These are phyloP conservation scores for Exophiala sp. DNA, from an alignment of 2,329 filamentous ascomycete species.

Conservation along the genomic window DNA sequence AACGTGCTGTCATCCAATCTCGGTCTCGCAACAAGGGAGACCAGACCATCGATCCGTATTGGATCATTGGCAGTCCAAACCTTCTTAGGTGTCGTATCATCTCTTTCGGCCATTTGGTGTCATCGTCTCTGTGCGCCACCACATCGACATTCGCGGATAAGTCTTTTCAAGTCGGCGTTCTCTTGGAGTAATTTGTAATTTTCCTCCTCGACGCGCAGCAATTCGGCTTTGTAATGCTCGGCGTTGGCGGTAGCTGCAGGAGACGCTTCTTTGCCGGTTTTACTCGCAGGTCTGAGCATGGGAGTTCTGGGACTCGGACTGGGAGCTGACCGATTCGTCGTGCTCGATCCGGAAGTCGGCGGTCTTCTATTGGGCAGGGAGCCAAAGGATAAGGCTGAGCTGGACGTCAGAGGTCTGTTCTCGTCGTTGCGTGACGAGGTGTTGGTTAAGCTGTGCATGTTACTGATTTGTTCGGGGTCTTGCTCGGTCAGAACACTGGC, in stretches of 20 bases:
- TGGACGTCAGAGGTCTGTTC: slow-evolving; percentile 25
- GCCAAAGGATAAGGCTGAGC: slow-evolving; percentile 19
- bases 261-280: not conserved
- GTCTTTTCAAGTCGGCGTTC: slow-evolving; percentile 73
- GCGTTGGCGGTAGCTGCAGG: slow-evolving; percentile 4
- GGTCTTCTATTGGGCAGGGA: slow-evolving; percentile 16
- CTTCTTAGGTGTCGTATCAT: no score
- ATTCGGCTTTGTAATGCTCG: slow-evolving; percentile 28
- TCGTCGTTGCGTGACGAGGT: slow-evolving; percentile 22
- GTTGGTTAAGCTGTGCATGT: not conserved
- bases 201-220: slow-evolving; percentile 27
- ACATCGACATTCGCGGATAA: slow-evolving; percentile 47
- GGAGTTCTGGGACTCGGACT: slow-evolving; percentile 15
- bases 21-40: no score
- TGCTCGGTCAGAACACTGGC: slow-evolving; percentile 26
- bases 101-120: not conserved
- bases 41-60: no score
- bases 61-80: no score
- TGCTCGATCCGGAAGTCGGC: slow-evolving; percentile 19
- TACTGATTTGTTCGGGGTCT: slow-evolving; percentile 26
- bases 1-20: no score
- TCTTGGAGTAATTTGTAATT: slow-evolving; percentile 65
- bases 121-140: slow-evolving; percentile 12
- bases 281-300: slow-evolving; percentile 2
- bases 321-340: slow-evolving; percentile 19